Percentiles rank a stretch among this genome's conserved stretches.
phyloP scores from a whole-genome alignment of 768 basidiomycete species.

The Omphalotus guepiniiformis region DNA sequence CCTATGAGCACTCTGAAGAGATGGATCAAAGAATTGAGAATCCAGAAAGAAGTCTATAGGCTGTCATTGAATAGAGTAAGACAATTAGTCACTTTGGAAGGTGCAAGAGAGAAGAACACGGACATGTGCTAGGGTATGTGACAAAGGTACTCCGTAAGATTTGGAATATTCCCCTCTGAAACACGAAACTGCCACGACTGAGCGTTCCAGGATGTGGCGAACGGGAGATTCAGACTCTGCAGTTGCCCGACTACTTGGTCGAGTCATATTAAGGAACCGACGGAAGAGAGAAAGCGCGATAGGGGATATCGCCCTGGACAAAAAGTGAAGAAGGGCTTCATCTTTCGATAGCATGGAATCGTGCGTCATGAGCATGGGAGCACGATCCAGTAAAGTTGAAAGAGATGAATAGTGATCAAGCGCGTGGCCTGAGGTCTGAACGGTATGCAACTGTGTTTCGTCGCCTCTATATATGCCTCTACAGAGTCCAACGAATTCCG shows the following conservation, averaged over 20 bases:
- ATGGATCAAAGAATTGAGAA: conserved; percentile 23
- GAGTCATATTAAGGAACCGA: conserved; percentile 13
- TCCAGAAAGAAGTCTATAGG: conserved; percentile 48
- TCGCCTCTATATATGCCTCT: conserved; percentile 30
- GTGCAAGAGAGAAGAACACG: too few relatives aligned
- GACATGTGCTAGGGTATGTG: conserved; percentile 42
- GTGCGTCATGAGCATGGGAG: conserved; percentile 27
- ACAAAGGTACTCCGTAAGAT: conserved; percentile 29
- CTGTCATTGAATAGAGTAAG: conserved; percentile 29
- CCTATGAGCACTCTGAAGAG: neutral
- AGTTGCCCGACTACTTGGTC: neutral
- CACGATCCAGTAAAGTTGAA: conserved; percentile 38
- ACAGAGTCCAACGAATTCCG: conserved; percentile 30
- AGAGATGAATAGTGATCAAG: conserved; percentile 48
- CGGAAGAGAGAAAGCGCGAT: conserved; percentile 4
- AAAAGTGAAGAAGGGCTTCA: conserved; percentile 29
- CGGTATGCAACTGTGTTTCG: too few relatives aligned
- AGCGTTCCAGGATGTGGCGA: too few relatives aligned
- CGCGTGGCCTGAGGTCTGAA: conserved; percentile 33
- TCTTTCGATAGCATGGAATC: conserved; percentile 13
- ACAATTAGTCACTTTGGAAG: too few relatives aligned
- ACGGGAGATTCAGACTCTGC: too few relatives aligned
- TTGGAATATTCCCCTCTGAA: conserved; percentile 17
- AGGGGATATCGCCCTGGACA: conserved; percentile 31
- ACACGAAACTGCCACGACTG: too few relatives aligned